phyloP scores from a whole-genome alignment of 345 rosid species.

The Hevea brasiliensis region DNA sequence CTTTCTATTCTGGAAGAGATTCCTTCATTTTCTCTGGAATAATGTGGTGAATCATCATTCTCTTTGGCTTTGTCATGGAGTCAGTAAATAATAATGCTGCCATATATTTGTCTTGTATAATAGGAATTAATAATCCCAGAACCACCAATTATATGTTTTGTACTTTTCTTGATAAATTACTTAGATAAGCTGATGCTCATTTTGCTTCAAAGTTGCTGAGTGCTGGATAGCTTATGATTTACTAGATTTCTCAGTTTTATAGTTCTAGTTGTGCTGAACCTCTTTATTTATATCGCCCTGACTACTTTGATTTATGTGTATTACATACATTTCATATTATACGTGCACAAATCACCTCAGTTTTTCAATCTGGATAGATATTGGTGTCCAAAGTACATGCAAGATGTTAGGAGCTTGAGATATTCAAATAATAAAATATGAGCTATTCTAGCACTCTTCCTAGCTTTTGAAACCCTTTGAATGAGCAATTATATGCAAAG shows the following conservation, averaged over 20 bases:
- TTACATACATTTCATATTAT: not conserved
- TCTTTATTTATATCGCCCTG: not conserved
- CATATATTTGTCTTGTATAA: not conserved
- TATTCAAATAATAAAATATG: not conserved
- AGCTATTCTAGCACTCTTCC: not conserved
- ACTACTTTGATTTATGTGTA: not conserved
- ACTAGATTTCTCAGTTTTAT: not conserved
- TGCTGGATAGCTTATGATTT: not conserved
- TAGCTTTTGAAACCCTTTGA: not conserved
- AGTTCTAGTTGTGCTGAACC: not conserved
- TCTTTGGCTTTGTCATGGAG: not conserved
- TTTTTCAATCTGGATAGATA: not conserved
- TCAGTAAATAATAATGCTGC: not conserved
- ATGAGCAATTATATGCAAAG: not conserved
- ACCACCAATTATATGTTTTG: not conserved
- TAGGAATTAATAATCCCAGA: not conserved
- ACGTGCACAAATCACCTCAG: not conserved
- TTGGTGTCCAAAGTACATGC: not conserved
- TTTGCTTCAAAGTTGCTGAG: not conserved
- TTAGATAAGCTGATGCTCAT: not conserved
- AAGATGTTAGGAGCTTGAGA: not conserved
- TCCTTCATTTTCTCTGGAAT: not conserved
- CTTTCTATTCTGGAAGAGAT: not conserved
- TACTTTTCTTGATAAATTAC: not conserved
- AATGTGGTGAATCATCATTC: not conserved